A percentile compares a stretch with the other conserved stretches of the same genome.
phyloP scores from a whole-genome alignment of 2,329 filamentous ascomycete genomes.

The Colletotrichum musicola region DNA sequence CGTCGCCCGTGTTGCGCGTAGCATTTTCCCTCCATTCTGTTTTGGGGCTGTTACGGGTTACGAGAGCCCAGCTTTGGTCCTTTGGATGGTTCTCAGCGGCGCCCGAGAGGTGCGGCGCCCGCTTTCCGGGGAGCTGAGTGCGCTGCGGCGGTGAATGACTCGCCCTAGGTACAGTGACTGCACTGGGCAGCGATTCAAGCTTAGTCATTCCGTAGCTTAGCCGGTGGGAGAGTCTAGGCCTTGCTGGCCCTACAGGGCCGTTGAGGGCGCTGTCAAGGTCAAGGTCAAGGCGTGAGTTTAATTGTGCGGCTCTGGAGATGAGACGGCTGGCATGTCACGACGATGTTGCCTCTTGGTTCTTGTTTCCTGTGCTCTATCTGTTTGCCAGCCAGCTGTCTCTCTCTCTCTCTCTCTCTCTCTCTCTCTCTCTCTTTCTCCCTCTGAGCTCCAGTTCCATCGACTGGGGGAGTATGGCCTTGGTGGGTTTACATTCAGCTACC shows the following conservation, averaged over 20 bases:
- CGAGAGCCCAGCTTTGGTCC: background rate
- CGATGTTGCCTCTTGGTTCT: no score
- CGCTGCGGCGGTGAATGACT: background rate
- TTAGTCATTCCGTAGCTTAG: background rate
- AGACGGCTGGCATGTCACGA: no score
- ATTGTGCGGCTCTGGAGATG: no score
- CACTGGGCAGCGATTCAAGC: background rate
- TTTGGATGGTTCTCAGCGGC: slow-evolving; percentile 1
- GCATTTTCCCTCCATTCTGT: slow-evolving; percentile 5
- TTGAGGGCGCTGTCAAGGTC: no score
- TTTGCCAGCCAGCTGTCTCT: no score
- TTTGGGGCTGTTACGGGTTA: slow-evolving; percentile 25
- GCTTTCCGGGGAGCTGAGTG: background rate
- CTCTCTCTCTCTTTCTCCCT: no score
- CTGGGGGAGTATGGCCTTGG: no score
- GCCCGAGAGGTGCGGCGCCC: slow-evolving; percentile 25
- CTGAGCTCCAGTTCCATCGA: no score
- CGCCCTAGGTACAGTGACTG: background rate
- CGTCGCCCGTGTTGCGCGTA: no score
- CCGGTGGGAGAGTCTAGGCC: background rate
- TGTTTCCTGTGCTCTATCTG: no score
- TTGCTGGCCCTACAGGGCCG: background rate
- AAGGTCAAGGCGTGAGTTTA: no score
- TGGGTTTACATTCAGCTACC: background rate
- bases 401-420: no score